phyloP scores from a whole-genome alignment of 176 grass and related monocot species.

The Oryza glumipatula region DNA sequence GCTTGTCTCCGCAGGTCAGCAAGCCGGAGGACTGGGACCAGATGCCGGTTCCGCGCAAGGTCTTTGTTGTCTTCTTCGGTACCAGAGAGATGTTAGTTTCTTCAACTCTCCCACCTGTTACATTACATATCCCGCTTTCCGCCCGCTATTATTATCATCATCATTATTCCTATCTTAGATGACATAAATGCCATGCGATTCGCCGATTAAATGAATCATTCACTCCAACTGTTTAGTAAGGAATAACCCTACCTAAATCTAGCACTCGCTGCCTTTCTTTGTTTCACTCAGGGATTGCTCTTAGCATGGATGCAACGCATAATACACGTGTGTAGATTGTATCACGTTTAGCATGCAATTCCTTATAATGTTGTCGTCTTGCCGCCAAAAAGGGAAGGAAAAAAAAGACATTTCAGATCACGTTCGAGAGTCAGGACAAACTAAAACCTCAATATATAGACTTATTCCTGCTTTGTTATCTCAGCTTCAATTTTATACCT shows the following conservation, averaged over 20 bases:
- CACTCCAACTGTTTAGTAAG: not conserved
- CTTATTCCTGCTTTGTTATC: slow-evolving; percentile 14
- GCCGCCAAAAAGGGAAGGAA: not conserved
- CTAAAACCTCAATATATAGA: slow-evolving; percentile 1
- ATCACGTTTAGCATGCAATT: not conserved
- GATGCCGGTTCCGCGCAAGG: slow-evolving; percentile 61
- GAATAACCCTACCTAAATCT: not conserved
- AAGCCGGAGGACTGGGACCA: slow-evolving; percentile 69
- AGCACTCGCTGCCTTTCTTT: not conserved
- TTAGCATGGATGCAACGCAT: not conserved
- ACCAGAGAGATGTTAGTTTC: slow-evolving; percentile 84
- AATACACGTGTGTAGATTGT: not conserved
- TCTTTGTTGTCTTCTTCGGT: slow-evolving; percentile 92
- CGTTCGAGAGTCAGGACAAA: not conserved
- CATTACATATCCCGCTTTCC: not conserved
- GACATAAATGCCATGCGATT: not conserved
- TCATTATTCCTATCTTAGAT: not conserved
- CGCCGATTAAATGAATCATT: not conserved
- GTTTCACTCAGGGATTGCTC: not conserved
- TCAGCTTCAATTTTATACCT: not conserved
- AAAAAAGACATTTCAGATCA: not conserved
- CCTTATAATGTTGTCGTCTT: not conserved
- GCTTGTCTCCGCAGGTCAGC: slow-evolving; percentile 69
- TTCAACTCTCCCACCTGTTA: not conserved
- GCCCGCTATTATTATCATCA: not conserved